Evolutionary conservation across 2,329 filamentous ascomycete species (phyloP), one percentile per base, ranked within the genome.

Genomic region (Ophiostoma ulmi): DNA sequence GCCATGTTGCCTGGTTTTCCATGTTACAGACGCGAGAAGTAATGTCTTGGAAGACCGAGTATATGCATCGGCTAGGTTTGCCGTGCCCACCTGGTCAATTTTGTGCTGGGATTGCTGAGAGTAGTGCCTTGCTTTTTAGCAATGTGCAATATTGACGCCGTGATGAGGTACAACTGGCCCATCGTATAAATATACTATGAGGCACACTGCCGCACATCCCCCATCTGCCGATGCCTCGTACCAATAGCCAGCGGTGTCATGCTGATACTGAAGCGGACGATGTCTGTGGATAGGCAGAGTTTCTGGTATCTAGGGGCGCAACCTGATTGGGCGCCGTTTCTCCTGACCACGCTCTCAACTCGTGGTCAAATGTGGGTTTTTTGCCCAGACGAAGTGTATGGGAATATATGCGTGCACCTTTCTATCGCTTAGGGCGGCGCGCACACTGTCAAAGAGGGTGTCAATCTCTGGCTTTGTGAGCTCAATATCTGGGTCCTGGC

Each of bases 381-480:
- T 82, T 2, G 80, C 83, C 73, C 79, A 82, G 67, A 80, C 78
- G 70, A 83, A 79, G 52, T 79, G 78, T 31, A 79, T 79, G 61
- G 81, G 80, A 55, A 84, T 73, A 55, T 83, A 83, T 5, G 81
- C 79, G 74, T 84, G 83, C 1, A 80, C 71, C 5, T 61, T 52
- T 38, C 72, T 75, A 67, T 81, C 77, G 22, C 77, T 73, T n/a
- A 82, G 74, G 5, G 78, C 80, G 0, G 68, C 71, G 68, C 71
- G 78, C 26, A 78, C 78, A 1, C 74, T 74, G 4, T 71, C 75
- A 7, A 79, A 75, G 68, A 83, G 75, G 2, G 77, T 75, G 31
- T 77, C 75, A 20, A 80, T 76, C 70, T 82, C 73, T 8, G 67
- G 67, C 22, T 66, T 78, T 5, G 78, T 74, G 31, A 75, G 72